Conservation (phyloP, 2,329 filamentous ascomycete species). For the Endothia cerciana region DNA sequence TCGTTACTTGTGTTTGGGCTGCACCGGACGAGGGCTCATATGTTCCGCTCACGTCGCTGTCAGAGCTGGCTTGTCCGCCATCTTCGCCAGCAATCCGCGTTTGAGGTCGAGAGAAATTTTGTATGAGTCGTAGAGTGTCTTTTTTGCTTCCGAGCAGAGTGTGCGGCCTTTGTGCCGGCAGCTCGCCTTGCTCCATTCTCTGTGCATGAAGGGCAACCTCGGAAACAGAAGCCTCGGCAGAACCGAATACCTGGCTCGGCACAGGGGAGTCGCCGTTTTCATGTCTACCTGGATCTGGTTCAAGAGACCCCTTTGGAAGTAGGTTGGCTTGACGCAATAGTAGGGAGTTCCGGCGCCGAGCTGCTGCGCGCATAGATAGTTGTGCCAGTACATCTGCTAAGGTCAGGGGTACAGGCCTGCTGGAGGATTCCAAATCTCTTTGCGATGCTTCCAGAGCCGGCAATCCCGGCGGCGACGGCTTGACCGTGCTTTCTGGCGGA, state of each 20-base stretch:
- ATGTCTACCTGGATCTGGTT: neutral
- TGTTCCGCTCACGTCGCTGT: neutral
- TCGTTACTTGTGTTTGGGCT: neutral
- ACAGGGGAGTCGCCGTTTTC: neutral
- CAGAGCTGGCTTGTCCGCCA: neutral
- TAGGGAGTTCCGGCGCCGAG: slow-evolving; percentile 21
- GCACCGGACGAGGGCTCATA: neutral
- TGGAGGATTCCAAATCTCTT: neutral
- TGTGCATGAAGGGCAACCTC: neutral
- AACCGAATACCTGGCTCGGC: neutral
- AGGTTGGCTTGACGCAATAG: slow-evolving; percentile 17
- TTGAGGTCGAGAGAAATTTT: slow-evolving; percentile 19
- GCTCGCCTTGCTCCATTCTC: slow-evolving; percentile 7
- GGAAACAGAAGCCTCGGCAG: neutral
- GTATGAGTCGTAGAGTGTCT: neutral
- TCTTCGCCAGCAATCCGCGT: neutral
- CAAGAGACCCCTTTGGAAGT: neutral
- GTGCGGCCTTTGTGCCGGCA: neutral
- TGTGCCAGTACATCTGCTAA: slow-evolving; percentile 1
- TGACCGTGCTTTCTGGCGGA: neutral
- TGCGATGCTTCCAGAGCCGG: neutral
- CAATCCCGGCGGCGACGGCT: neutral
- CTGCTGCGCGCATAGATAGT: slow-evolving; percentile 20
- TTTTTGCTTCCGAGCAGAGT: neutral
- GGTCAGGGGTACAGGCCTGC: neutral